Evolutionary conservation across 805 yeast species (phyloP).

Genomic region (Candida parachauliodes): DNA sequence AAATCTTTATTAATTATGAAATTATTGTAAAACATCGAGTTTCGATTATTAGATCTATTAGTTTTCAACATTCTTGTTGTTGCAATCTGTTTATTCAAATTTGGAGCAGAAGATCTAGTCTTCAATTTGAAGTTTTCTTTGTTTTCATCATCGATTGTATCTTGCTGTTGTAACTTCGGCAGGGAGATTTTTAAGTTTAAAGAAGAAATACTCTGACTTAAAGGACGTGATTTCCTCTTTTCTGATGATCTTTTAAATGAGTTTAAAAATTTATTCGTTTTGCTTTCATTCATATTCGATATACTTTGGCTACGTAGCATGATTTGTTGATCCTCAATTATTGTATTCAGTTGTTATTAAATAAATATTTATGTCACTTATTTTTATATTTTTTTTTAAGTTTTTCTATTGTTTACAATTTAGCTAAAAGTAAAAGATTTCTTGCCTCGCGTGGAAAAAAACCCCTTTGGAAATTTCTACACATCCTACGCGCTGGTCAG

Average conservation of each 20-base stretch:
- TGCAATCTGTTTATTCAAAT: constrained; percentile 11
- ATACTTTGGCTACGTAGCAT: constrained; percentile 29
- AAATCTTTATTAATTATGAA: background rate
- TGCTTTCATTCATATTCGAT: constrained; percentile 19
- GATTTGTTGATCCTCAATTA: too few species aligned
- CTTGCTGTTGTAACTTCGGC: constrained; percentile 2
- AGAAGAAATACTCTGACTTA: constrained; percentile 14
- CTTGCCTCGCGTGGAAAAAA: background rate
- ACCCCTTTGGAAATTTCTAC: background rate
- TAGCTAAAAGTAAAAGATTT: background rate
- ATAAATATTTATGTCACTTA: too few species aligned
- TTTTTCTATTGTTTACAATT: background rate
- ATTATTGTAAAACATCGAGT: constrained; percentile 5
- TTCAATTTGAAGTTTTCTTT: constrained; percentile 12
- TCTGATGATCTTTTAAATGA: constrained; percentile 11
- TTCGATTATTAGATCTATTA: constrained; percentile 1
- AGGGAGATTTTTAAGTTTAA: constrained; percentile 8
- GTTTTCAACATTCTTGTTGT: constrained; percentile 1
- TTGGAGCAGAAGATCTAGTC: constrained; percentile 22
- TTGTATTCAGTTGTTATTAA: too few species aligned
- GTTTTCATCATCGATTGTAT: background rate
- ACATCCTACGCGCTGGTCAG: background rate
- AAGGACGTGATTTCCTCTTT: constrained; percentile 13
- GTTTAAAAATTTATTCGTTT: constrained; percentile 12
- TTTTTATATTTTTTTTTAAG: too few species aligned